Base-by-base conservation (phyloP, 176 grass and related monocot genomes). In the Hsuehochloa calcarea region DNA sequence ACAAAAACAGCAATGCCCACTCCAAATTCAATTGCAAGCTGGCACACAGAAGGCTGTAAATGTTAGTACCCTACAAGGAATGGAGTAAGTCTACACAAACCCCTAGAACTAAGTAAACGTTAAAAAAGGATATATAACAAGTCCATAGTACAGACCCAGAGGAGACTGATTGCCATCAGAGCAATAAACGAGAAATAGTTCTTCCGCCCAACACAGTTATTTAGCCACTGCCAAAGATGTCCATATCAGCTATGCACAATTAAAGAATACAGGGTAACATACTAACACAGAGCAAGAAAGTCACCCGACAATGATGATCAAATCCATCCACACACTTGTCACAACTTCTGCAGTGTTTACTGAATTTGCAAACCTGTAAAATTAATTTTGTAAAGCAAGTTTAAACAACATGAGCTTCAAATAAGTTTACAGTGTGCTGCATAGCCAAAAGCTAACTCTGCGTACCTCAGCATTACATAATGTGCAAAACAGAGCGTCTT, bases 281-380 rank as follows among this genome's bases (percentile, higher is more conserved):
- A 47, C 44, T 52, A 87, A 75, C 5, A 45, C 31, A 84, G 77
- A 38, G 29, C 45, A 70, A 87, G 71, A 83, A 77, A 70, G 5
- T 86, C 70, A 99, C 96, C 93, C 96, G 88, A 22, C 97, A 99
- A 84, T 99, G 97, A 85, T 99, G 97, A 74, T 99, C 97, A 82
- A 99, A 99, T 85, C 97, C 92, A 89, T 99, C 97, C 58, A 99
- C 97, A 86, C 97, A 99, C 85, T 99, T 99, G 65, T 99, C 97
- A 78, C 97, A 99, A 70, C 97, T 99, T 89, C 93, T 92, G 76
- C 97, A 99, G 78, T 99, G 97, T 79, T 99, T 99, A 91, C 93
- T 99, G 82, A 90, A 99, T 79, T 96, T 94, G 50, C 82, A 75
- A 56, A 96, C 97, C 97, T 99, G 89, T 29, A 77, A 88, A 88